Evolutionary conservation across 2,329 filamentous ascomycete genomes (phyloP).

Genomic region (Aspergillus latus): DNA sequence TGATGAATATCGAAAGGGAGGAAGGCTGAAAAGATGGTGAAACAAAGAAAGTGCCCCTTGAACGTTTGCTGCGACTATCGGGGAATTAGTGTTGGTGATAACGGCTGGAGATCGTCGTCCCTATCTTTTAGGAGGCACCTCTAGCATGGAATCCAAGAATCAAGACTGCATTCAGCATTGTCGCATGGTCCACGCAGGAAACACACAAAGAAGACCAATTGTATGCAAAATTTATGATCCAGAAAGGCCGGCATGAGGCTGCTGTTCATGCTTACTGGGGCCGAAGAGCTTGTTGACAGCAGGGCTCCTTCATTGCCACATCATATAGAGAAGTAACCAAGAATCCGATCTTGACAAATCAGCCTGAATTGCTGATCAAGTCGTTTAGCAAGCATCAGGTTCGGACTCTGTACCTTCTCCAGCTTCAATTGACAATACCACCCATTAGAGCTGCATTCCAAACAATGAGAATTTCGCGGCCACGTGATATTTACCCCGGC

Average conservation of each 20-base stretch:
- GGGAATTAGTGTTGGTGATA: slow-evolving; percentile 6
- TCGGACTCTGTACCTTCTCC: not conserved
- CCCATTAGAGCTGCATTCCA: not conserved
- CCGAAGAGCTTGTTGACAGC: not conserved
- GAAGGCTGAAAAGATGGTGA: slow-evolving; percentile 5
- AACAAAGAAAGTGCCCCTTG: slow-evolving; percentile 13
- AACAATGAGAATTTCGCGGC: too few species aligned
- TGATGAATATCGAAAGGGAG: slow-evolving; percentile 1
- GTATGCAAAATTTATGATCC: not conserved
- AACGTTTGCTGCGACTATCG: slow-evolving; percentile 3
- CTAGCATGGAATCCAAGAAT: not conserved
- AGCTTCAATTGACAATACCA: not conserved
- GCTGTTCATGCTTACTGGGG: not conserved
- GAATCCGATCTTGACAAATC: not conserved
- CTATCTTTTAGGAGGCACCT: not conserved
- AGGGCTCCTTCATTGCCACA: not conserved
- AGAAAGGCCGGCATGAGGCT: not conserved
- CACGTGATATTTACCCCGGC: not conserved
- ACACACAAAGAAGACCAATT: not conserved
- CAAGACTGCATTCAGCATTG: not conserved
- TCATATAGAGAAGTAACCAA: not conserved
- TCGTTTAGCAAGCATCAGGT: not conserved
- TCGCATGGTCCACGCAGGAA: not conserved
- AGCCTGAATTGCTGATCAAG: not conserved
- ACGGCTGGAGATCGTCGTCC: slow-evolving; percentile 7